Base-by-base conservation (phyloP, 371 early-diverging fungal genomes). In the Syncephalastrum monosporum region DNA sequence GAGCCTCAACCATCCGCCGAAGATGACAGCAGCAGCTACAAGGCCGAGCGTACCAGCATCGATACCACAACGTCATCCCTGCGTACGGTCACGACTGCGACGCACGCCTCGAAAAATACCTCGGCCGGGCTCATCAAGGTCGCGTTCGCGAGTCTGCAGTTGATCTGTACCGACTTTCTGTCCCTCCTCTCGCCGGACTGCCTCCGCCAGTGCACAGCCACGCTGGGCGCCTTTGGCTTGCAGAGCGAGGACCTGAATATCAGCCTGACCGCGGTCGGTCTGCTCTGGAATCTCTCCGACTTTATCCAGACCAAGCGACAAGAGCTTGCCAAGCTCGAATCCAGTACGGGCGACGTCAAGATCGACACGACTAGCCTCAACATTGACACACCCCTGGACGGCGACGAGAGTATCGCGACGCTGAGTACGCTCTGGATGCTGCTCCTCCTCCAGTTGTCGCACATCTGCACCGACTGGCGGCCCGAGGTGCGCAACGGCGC, bases 151-250 rank as follows among this genome's bases (percentile, higher is more conserved):
- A 93, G 90, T 54, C 69, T 98, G 44, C 96, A 98, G 68, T 70
- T 98, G 23, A 92, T 99, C n/a, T 96, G 96, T 68, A 90, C 93
- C 4, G 98, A 99, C 64, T 96, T 96, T 60, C 59, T 99, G 27
- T 81, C 91, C 3, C 76, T 89, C 3, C 70, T 98, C 64, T 79
- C 83, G 15, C 90, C 94, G 2, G 74, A 75, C 10, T 86, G 90
- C 54, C 68, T 98, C 23, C 81, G 85, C 14, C 84, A 86, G 44
- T 94, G 95, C 63, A 91, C 96, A 55, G 83, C 89, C 24, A 88
- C 92, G 0, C 63, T 97, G 19, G 91, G 86, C 1, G 75, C 82
- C 13, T 98, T 94, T 79, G 94, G 93, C 3, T 75, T 82, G 47
- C 92, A 93, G 65, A 77, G 75, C 13, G 94, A 93, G 45, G 99